phyloP scores from a whole-genome alignment of 2,329 filamentous ascomycete genomes.

The Ampelomyces quisqualis region DNA sequence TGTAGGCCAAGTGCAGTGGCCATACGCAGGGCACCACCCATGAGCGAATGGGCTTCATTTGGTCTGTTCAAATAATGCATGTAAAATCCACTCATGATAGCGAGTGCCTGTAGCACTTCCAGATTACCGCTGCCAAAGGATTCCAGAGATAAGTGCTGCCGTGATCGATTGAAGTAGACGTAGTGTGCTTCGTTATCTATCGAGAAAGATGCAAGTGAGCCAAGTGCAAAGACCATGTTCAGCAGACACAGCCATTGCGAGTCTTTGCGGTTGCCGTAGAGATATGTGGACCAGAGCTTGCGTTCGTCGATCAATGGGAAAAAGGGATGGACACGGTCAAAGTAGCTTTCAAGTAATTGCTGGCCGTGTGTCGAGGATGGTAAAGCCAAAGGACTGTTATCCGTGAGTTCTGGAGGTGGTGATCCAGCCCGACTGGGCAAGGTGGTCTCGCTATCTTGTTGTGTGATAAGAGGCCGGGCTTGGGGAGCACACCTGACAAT shows the following conservation, averaged over 20 bases:
- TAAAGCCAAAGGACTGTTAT: conserved; percentile 47
- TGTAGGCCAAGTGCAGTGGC: conserved; percentile 73
- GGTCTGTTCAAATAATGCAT: conserved; percentile 76
- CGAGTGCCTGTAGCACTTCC: conserved; percentile 71
- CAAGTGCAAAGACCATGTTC: conserved; percentile 76
- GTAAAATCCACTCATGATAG: conserved; percentile 73
- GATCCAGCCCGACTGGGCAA: conserved; percentile 40
- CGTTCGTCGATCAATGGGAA: conserved; percentile 73
- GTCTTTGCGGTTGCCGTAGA: conserved; percentile 63
- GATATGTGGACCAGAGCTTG: conserved; percentile 65
- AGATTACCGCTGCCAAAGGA: conserved; percentile 69
- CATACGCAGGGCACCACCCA: conserved; percentile 71
- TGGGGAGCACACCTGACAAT: conserved; percentile 60
- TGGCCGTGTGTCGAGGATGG: conserved; percentile 65
- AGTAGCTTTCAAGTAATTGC: conserved; percentile 72
- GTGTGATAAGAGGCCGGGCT: conserved; percentile 51
- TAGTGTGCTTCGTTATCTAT: conserved; percentile 65
- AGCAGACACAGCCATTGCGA: conserved; percentile 70
- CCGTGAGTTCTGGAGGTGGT: conserved; percentile 38
- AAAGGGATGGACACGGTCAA: conserved; percentile 70
- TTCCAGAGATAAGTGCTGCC: conserved; percentile 66
- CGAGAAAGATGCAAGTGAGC: conserved; percentile 68
- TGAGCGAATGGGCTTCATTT: conserved; percentile 72
- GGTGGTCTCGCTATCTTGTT: conserved; percentile 44
- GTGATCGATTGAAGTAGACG: conserved; percentile 68